Evolutionary conservation across 2,329 filamentous ascomycete genomes (phyloP), one percentile per base, ranked within the genome.

Genomic region (Penicillium sp.): DNA sequence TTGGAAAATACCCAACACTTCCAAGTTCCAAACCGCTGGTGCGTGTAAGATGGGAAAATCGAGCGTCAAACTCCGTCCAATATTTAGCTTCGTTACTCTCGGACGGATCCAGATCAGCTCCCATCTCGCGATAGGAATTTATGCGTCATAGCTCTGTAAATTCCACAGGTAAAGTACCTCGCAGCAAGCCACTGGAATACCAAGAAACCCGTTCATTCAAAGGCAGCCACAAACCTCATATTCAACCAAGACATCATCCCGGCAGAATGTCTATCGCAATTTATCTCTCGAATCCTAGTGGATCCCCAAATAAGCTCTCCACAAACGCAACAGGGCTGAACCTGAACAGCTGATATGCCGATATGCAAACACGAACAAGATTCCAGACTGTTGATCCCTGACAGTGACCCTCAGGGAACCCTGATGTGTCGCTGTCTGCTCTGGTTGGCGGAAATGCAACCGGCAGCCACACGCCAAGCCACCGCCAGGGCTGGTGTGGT

Each of bases 361-460:
- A 21, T 5, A 11, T 10, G 16, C 13, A 9, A 18, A 43, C 9
- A 23, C 28, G 18, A 43, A 23, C 40, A 43, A 43, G 40, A 40
- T 36, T 36, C 11, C 18, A 23, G 9, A 5, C 5, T 13, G 3
- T 4, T 11, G 18, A 23, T 23, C 10, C n/a, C n/a, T n/a, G n/a
- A n/a, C n/a, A n/a, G n/a, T n/a, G n/a, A n/a, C n/a, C n/a, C n/a
- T n/a, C n/a, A n/a, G n/a, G n/a, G n/a, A n/a, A n/a, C n/a, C n/a
- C n/a, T n/a, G n/a, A n/a, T n/a, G n/a, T n/a, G n/a, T n/a, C n/a
- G 24, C 24, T 18, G 14, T 19, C 14, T 13, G 13, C 44, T 46
- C 28, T 50, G 48, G 55, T 58, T 58, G 55, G 55, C 34, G 55
- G 55, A 21, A 43, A 31, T 29, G 8, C 26, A 11, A 34, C 48